A percentile compares a stretch with the other conserved stretches of the same genome.
Evolutionary conservation across 768 basidiomycete species (phyloP).

Genomic region (Dentipellis sp.): DNA sequence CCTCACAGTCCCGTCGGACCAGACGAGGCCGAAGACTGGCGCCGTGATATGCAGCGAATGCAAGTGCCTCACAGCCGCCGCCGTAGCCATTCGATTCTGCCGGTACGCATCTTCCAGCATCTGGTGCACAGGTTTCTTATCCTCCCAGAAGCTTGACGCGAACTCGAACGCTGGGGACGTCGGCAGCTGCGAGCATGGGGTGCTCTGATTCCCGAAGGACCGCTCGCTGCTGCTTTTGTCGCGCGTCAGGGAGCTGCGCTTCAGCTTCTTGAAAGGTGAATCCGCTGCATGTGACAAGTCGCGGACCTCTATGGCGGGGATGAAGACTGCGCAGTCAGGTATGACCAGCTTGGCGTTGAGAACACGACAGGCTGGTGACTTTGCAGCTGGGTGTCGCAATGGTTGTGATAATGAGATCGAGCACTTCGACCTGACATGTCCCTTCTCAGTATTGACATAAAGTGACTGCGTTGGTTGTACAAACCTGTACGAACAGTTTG

Average conservation of each 20-base stretch:
- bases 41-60: constrained; percentile 35
- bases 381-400: constrained; percentile 18
- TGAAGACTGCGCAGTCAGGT: constrained; percentile 42
- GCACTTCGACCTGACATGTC: constrained; percentile 34
- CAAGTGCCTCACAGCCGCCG: constrained; percentile 40
- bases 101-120: constrained; percentile 45
- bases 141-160: constrained; percentile 46
- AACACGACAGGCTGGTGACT: constrained; percentile 25
- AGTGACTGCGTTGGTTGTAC: neutral
- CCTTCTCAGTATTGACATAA: neutral
- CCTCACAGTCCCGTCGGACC: constrained; percentile 41
- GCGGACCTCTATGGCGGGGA: constrained; percentile 30
- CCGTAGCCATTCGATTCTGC: constrained; percentile 49
- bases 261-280: constrained; percentile 41
- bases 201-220: constrained; percentile 44
- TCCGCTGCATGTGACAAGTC: constrained; percentile 32
- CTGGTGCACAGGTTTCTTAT: constrained; percentile 45
- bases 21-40: constrained; percentile 46
- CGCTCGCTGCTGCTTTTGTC: constrained; percentile 30
- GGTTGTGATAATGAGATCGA: constrained; percentile 40
- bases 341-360: constrained; percentile 36
- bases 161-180: constrained; percentile 42
- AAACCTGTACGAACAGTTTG: constrained; percentile 34
- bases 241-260: constrained; percentile 27
- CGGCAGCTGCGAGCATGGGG: constrained; percentile 38